Evolutionary conservation across 331 rosid genomes (phyloP), one percentile per base, ranked within the genome.

Genomic region (Quercus lobata): DNA sequence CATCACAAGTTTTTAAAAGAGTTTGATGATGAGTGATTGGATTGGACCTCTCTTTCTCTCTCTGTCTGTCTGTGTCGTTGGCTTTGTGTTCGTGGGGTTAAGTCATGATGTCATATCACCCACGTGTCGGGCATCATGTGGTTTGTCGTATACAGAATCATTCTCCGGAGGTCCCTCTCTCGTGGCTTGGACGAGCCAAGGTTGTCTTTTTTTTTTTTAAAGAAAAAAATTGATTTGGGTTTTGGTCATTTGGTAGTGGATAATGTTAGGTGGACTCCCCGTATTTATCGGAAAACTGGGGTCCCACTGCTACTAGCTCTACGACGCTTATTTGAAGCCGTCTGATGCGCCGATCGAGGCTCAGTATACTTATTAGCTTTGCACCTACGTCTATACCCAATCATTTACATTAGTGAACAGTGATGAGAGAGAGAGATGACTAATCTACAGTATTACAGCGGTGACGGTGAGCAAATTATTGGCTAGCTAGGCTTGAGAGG

Each of bases 301-400:
- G 14, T 14, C 44, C 18, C 63, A 73, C 27, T 14, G 15, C 29
- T 60, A 35, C 29, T 60, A 35, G 2, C 30, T 57, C 30, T 37
- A 2, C 46, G 17, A 24, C 71, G 75, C 83, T 75, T 61, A 84
- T 70, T 5, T 80, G 29, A 55, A 88, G 86, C 87, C 92, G 84
- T 57, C 11, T 49, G 80, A 83, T 74, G 74, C 87, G 87, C 87
- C 77, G 82, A 80, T 80, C 37, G 71, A 63, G 70, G 58, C 24
- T 80, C 79, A 56, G 80, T 74, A 53, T 54, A 34, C 11, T 18
- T 1, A 63, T 22, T 82, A 17, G 32, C 93, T 79, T 85, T 49
- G 3, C 76, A 49, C 69, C 69, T 32, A 86, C 87, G 86, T 81
- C 37, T 80, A 73, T 3, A 41, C 57, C 76, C 85, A 87, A 73